Evolutionary conservation across 345 rosid species (phyloP).

Genomic region (Excoecaria agallocha): DNA sequence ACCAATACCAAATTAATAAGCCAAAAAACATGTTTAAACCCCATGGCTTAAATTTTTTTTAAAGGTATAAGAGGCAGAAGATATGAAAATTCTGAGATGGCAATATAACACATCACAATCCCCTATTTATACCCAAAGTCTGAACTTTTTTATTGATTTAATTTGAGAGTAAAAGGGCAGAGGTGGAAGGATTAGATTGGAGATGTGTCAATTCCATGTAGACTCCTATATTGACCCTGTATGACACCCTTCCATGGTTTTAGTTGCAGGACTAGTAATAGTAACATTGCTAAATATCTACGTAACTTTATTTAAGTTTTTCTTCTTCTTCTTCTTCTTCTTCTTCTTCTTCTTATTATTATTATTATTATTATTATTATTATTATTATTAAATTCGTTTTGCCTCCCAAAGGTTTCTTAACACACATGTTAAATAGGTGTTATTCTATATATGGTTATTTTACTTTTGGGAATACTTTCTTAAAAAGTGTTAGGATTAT

Average conservation of each 20-base stretch:
- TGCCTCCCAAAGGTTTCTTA: too few relatives aligned
- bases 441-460: too few relatives aligned
- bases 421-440: too few relatives aligned
- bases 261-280: background rate
- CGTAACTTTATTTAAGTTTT: too few relatives aligned
- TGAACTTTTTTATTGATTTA: too few relatives aligned
- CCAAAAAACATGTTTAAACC: conserved; percentile 11
- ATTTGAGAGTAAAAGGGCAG: background rate
- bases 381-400: too few relatives aligned
- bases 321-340: too few relatives aligned
- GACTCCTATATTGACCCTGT: conserved; percentile 15
- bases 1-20: conserved; percentile 30
- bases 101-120: conserved; percentile 5
- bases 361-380: too few relatives aligned
- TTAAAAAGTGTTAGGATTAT: too few relatives aligned
- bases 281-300: too few relatives aligned
- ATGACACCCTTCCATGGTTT: conserved; percentile 4
- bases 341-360: too few relatives aligned
- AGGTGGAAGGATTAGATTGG: conserved; percentile 17
- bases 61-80: background rate
- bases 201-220: conserved; percentile 15
- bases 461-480: too few relatives aligned
- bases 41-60: conserved; percentile 16
- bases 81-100: conserved; percentile 15
- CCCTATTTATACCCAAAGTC: conserved; percentile 34